Evolutionary conservation across 257 asterid genomes (phyloP).

Genomic region (Phtheirospermum japonicum): DNA sequence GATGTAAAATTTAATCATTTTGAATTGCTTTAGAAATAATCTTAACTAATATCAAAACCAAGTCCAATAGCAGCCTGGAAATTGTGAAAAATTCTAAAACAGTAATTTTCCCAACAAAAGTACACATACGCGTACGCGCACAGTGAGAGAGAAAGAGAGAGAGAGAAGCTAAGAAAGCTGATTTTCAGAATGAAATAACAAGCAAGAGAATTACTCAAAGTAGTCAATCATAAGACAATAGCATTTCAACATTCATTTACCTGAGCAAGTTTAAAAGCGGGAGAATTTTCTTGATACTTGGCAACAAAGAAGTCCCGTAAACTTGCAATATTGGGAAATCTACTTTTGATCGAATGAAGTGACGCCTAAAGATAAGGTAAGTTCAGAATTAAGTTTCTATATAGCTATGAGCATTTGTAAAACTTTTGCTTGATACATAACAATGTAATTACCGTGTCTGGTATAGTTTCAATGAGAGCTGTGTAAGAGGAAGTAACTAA

Average conservation of each 20-base stretch:
- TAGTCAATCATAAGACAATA: constrained; percentile 10
- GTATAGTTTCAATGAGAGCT: constrained; percentile 98
- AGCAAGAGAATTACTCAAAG: constrained; percentile 20
- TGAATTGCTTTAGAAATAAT: not conserved
- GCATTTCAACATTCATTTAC: constrained; percentile 36
- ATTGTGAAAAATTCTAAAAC: constrained; percentile 2
- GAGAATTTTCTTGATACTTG: constrained; percentile 87
- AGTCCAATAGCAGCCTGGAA: not conserved
- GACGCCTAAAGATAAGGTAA: constrained; percentile 65
- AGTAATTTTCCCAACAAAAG: constrained; percentile 4
- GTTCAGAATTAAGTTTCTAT: constrained; percentile 2
- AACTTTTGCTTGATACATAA: constrained; percentile 5
- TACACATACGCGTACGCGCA: not conserved
- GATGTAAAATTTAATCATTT: not conserved
- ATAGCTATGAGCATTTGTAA: constrained; percentile 11
- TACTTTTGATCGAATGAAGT: constrained; percentile 89
- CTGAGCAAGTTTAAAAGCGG: constrained; percentile 94
- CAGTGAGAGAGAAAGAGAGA: constrained; percentile 6
- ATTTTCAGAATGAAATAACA: constrained; percentile 15
- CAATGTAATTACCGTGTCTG: constrained; percentile 76
- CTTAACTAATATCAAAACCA: not conserved
- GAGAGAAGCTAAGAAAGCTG: not conserved
- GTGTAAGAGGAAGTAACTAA: constrained; percentile 93
- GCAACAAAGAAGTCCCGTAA: constrained; percentile 91
- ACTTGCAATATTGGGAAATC: constrained; percentile 80